Conservation (phyloP, 1,284 basidiomycete genomes). For the Prillingera fragicola region DNA sequence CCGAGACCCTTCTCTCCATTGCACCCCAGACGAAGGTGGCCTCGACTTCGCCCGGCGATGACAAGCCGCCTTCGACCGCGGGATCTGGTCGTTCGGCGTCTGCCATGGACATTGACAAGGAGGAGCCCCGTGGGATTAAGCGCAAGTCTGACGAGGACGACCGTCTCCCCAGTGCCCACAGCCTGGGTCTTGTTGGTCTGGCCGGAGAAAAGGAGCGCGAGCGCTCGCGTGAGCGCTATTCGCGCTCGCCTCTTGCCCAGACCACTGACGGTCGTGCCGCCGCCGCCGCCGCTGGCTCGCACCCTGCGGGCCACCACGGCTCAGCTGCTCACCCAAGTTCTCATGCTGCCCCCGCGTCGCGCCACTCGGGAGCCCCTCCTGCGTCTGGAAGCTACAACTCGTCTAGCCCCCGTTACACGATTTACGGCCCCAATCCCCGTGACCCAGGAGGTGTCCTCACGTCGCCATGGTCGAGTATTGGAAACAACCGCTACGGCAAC, state of each 20-base stretch:
- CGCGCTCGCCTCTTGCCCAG: slow-evolving; percentile 28
- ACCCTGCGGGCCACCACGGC: slow-evolving; percentile 1
- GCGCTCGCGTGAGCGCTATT: slow-evolving; percentile 30
- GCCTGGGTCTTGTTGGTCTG: slow-evolving; percentile 23
- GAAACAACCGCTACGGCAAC: slow-evolving; percentile 24
- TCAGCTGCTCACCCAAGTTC: too few relatives aligned
- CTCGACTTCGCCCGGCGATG: slow-evolving; percentile 26
- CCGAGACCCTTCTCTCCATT: slow-evolving; percentile 46
- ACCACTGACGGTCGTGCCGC: slow-evolving; percentile 9
- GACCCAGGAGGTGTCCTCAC: slow-evolving; percentile 20
- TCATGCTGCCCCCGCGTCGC: too few relatives aligned
- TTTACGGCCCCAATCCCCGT: slow-evolving; percentile 40
- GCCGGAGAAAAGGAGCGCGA: slow-evolving; percentile 27
- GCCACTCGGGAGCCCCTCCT: too few relatives aligned
- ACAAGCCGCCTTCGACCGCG: slow-evolving; percentile 17
- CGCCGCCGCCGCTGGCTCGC: slow-evolving; percentile 4
- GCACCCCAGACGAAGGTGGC: slow-evolving; percentile 33
- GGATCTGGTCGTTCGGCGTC: slow-evolving; percentile 10
- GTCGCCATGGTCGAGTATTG: slow-evolving; percentile 28
- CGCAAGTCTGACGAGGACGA: slow-evolving; percentile 38
- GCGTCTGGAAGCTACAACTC: too few relatives aligned
- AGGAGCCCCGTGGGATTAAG: slow-evolving; percentile 36
- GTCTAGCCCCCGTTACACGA: slow-evolving; percentile 31
- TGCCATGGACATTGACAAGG: slow-evolving; percentile 25
- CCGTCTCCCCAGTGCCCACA: slow-evolving; percentile 24